These are phyloP conservation scores for Pontederia paniculata DNA, from an alignment of 176 grass and related monocot species.

Conservation along the genomic window DNA sequence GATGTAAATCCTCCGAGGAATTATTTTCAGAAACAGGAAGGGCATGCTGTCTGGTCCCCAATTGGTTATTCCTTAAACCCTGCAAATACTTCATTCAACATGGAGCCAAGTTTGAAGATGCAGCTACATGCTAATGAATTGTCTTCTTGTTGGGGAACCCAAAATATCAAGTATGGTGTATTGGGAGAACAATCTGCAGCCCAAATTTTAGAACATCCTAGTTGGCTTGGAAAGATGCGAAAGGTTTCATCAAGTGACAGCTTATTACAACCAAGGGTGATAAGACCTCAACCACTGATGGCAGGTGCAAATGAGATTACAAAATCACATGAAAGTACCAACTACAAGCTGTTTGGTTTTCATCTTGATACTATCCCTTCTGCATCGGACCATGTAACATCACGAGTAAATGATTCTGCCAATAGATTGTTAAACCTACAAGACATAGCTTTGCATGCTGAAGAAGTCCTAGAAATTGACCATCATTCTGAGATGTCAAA, in stretches of 20 bases:
- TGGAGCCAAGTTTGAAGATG: conserved; percentile 36
- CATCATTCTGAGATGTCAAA: conserved; percentile 38
- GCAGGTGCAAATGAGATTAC: conserved; percentile 42
- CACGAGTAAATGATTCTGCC: conserved; percentile 32
- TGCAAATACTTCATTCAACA: conserved; percentile 30
- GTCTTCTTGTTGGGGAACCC: conserved; percentile 22
- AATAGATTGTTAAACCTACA: conserved; percentile 23
- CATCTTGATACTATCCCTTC: conserved; percentile 41
- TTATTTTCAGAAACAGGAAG: conserved; percentile 35
- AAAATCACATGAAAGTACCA: conserved; percentile 52
- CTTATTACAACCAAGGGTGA: conserved; percentile 24
- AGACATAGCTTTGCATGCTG: conserved; percentile 14
- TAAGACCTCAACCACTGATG: conserved; percentile 43
- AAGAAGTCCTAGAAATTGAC: conserved; percentile 25
- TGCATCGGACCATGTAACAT: conserved; percentile 37
- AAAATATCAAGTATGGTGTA: conserved; percentile 28
- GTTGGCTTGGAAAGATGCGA: not conserved
- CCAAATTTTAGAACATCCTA: conserved; percentile 4
- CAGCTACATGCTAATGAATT: conserved; percentile 20
- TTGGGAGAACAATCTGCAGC: conserved; percentile 19
- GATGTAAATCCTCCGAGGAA: conserved; percentile 27
- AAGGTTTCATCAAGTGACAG: conserved; percentile 10
- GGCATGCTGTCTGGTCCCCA: conserved; percentile 19
- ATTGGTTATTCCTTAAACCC: conserved; percentile 35
- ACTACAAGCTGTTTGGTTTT: conserved; percentile 86